Percentiles rank a stretch among this genome's conserved stretches.
These are phyloP conservation scores for Termitomyces sp. DNA, from an alignment of 768 basidiomycete species.

Conservation along the genomic window DNA sequence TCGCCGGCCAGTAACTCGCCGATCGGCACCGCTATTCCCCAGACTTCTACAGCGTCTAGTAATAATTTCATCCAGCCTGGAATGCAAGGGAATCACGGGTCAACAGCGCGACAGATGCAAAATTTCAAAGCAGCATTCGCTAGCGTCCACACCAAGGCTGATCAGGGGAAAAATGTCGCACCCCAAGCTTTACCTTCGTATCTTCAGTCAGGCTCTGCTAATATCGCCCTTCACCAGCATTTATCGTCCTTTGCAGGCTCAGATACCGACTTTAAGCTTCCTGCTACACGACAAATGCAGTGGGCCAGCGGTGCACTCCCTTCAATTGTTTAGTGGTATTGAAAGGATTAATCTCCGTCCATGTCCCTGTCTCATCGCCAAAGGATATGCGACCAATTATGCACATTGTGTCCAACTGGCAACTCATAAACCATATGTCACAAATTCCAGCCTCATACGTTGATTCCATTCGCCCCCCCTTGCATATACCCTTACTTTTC, in stretches of 20 bases:
- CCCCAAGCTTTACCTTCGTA: background rate
- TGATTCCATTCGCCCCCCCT: conserved; percentile 45
- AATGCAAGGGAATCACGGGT: background rate
- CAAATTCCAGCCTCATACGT: conserved; percentile 35
- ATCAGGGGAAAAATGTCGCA: background rate
- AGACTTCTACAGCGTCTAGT: background rate
- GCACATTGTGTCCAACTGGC: background rate
- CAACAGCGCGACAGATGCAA: background rate
- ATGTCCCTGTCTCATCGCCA: background rate
- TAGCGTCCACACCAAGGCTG: background rate
- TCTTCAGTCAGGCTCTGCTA: background rate
- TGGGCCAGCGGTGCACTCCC: background rate
- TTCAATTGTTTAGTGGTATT: background rate
- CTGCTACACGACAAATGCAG: background rate
- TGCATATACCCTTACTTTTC: conserved; percentile 34
- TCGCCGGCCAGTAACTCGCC: background rate
- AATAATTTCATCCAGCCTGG: background rate
- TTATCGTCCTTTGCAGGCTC: background rate
- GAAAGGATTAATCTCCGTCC: background rate
- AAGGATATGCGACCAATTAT: background rate
- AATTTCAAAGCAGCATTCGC: background rate
- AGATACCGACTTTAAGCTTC: background rate
- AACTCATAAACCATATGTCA: conserved; percentile 17
- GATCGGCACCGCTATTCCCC: background rate
- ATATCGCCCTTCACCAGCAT: background rate